Conservation (phyloP, 805 yeast species). For the Priceomyces carsonii region DNA sequence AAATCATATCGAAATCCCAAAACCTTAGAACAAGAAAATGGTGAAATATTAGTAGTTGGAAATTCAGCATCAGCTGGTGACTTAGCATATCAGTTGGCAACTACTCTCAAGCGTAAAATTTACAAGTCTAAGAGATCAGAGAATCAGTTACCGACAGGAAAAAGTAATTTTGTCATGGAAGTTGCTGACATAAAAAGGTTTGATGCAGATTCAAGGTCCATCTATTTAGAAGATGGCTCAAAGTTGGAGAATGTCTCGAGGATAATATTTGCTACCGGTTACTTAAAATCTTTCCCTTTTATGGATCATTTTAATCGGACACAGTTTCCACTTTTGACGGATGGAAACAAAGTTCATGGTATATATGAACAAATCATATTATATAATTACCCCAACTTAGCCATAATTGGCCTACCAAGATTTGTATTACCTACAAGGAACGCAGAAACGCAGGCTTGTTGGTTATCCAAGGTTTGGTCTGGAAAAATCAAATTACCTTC, state of each 20-base stretch:
- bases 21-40: too few species aligned
- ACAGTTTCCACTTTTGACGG: slow-evolving; percentile 21
- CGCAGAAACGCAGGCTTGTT: slow-evolving; percentile 46
- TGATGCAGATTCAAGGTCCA: slow-evolving; percentile 13
- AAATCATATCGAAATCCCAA: slow-evolving; percentile 42
- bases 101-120: slow-evolving; percentile 10
- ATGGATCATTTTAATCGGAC: slow-evolving; percentile 18
- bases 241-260: slow-evolving; percentile 14
- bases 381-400: slow-evolving; percentile 43
- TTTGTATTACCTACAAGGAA: slow-evolving; percentile 47
- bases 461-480: slow-evolving; percentile 36
- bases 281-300: slow-evolving; percentile 21
- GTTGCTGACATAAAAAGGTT: slow-evolving; percentile 12
- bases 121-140: slow-evolving; percentile 17
- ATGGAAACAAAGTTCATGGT: slow-evolving; percentile 29
- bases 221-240: slow-evolving; percentile 20
- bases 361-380: slow-evolving; percentile 38
- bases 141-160: slow-evolving; percentile 11
- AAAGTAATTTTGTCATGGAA: slow-evolving; percentile 16
- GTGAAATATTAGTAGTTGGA: slow-evolving; percentile 18
- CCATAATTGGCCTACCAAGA: slow-evolving; percentile 39
- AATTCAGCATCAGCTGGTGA: slow-evolving; percentile 65
- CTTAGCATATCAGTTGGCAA: slow-evolving; percentile 14
- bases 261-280: slow-evolving; percentile 27
- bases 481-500: slow-evolving; percentile 40